phyloP scores from a whole-genome alignment of 345 rosid genomes.

The Trapa incisa region DNA sequence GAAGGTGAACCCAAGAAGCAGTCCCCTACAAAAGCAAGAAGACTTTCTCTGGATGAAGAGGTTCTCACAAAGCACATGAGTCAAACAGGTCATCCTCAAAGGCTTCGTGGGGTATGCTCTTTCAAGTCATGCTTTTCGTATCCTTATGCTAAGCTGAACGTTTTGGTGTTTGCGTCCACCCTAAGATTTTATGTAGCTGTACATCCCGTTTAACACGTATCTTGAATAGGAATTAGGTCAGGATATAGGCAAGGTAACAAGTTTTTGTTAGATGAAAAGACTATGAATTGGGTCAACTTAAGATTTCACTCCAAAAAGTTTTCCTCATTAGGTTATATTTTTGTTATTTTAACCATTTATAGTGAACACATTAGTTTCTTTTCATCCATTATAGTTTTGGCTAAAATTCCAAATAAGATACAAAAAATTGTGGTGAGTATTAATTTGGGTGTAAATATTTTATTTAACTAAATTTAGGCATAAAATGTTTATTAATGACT shows the following conservation, averaged over 20 bases:
- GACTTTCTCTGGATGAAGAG: conserved; percentile 55
- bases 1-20: conserved; percentile 20
- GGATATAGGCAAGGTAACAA: neutral
- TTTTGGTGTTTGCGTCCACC: neutral
- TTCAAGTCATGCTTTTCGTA: neutral
- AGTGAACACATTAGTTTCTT: neutral
- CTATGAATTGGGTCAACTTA: neutral
- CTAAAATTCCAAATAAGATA: too few species aligned
- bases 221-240: neutral
- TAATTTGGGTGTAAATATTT: too few species aligned
- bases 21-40: conserved; percentile 27
- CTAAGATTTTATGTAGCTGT: neutral
- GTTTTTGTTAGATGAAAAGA: neutral
- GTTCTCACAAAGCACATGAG: conserved; percentile 31
- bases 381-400: neutral
- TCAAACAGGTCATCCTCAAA: conserved; percentile 19
- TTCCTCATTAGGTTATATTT: neutral
- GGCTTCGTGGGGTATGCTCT: conserved; percentile 36
- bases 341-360: neutral
- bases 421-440: too few species aligned
- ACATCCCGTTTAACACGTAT: neutral
- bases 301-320: neutral
- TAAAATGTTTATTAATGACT: too few species aligned
- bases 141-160: neutral
- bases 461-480: too few species aligned